Evolutionary conservation across 1,139 yeast genomes (phyloP), one percentile per base, ranked within the genome.

Genomic region (Pichia sp.): DNA sequence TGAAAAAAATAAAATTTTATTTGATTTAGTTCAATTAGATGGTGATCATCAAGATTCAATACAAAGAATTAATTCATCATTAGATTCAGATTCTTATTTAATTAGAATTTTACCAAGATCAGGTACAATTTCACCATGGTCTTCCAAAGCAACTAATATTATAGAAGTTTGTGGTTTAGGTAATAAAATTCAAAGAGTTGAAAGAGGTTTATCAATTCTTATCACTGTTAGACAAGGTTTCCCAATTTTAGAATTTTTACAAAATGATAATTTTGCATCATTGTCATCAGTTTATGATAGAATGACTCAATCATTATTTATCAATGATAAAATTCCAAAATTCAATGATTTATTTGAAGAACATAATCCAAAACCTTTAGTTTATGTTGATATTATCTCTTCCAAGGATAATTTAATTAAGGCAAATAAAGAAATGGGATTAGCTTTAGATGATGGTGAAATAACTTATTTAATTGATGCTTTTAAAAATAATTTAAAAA

Each of bases 61-160:
- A 11, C 14, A 36, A 3, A 26, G 42, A 3, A 21, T 52, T 4
- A 36, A 52, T 11, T 22, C 44, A 10, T 25, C 37, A n/a, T 34
- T 48, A 28, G 45, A 42, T 37, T 33, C 57, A 17, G 77, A 79
- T 56, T 64, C 77, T 28, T 74, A 76, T 49, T 66, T 88, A 53
- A 66, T 91, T 40, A 74, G 94, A 60, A 72, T 93, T 42, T 71
- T 89, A 44, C 98, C 99, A 36, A 78, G 98, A 62, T 71, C 91
- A 9, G 98, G 98, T 46, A 91, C 98, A 20, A 88, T 91, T 51
- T 89, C 97, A 21, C 98, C 98, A 26, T 93, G 99, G 99, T 86
- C 96, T 15, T 89, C 98, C 15, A 93, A 93, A 66, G 99, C 99
- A 28, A 89, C 98, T 35, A 91, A 91, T 63, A 93, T 93, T 52